A percentile compares a stretch with the other conserved stretches of the same genome.
Evolutionary conservation across 805 yeast genomes (phyloP).

Genomic region (Nakazawaea populi): DNA sequence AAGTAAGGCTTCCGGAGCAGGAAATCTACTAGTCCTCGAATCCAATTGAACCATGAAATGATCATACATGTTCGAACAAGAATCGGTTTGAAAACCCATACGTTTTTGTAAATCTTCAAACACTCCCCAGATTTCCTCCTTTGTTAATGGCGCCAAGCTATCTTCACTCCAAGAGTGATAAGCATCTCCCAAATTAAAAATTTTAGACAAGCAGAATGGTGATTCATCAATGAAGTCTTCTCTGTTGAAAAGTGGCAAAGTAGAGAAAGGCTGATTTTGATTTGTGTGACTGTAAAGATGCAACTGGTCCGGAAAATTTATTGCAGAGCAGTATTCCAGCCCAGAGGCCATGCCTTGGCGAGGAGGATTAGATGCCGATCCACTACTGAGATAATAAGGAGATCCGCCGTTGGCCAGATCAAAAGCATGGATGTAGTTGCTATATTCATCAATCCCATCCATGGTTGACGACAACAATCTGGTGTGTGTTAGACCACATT

Average conservation of each 20-base stretch:
- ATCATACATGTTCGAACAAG: conserved; percentile 73
- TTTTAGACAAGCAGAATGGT: not conserved
- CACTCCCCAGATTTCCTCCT: conserved; percentile 53
- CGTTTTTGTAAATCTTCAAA: conserved; percentile 51
- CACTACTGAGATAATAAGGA: not conserved
- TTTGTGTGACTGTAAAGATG: not conserved
- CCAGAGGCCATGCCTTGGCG: not conserved
- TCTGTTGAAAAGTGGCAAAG: not conserved
- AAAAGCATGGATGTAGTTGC: not conserved
- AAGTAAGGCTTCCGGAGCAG: conserved; percentile 63
- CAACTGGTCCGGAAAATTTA: not conserved
- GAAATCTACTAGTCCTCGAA: conserved; percentile 78
- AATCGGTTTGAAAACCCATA: conserved; percentile 84
- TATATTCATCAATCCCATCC: conserved; percentile 4
- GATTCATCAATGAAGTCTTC: not conserved
- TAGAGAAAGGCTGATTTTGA: not conserved
- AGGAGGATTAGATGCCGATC: not conserved
- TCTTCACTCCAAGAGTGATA: conserved; percentile 57
- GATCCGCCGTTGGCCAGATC: not conserved
- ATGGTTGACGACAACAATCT: not conserved
- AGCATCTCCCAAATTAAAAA: conserved; percentile 26
- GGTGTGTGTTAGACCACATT: not conserved
- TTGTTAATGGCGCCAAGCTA: conserved; percentile 66
- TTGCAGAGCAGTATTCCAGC: not conserved
- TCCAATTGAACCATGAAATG: conserved; percentile 77